phyloP scores from a whole-genome alignment of 768 basidiomycete species.

The Tephrocybe sp. region DNA sequence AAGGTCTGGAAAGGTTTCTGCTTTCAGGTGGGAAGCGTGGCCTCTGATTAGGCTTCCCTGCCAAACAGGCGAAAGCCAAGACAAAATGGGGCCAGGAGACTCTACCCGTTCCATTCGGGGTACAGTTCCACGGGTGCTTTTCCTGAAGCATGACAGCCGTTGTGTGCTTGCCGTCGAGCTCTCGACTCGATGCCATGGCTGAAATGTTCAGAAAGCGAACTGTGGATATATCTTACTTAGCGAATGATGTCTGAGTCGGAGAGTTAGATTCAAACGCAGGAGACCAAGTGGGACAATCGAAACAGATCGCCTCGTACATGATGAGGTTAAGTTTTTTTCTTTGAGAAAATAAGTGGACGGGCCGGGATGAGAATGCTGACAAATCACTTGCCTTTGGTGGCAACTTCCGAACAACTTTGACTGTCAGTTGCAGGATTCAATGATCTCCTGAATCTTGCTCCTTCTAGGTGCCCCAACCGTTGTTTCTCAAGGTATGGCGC shows the following conservation, averaged over 20 bases:
- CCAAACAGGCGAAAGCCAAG: constrained; percentile 15
- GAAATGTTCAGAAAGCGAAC: background rate
- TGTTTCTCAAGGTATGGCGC: constrained; percentile 5
- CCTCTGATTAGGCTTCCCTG: constrained; percentile 12
- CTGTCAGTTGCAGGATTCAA: background rate
- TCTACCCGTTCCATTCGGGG: constrained; percentile 20
- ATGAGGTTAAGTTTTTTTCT: no score
- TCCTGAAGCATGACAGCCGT: constrained; percentile 1
- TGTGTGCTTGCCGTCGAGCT: background rate
- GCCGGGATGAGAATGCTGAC: background rate
- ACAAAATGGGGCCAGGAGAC: constrained; percentile 2
- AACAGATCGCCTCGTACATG: no score
- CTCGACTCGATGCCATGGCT: background rate
- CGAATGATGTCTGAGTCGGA: no score
- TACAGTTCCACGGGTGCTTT: background rate
- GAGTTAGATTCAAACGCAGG: background rate
- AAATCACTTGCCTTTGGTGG: background rate
- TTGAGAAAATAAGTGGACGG: no score
- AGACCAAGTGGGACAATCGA: background rate
- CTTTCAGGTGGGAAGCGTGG: constrained; percentile 14
- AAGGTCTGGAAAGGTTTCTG: constrained; percentile 13
- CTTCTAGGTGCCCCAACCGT: constrained; percentile 4
- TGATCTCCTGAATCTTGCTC: constrained; percentile 13
- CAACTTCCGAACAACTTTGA: background rate
- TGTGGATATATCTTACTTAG: no score